Evolutionary conservation across 768 basidiomycete species (phyloP).

Genomic region (Amanita rimosa): DNA sequence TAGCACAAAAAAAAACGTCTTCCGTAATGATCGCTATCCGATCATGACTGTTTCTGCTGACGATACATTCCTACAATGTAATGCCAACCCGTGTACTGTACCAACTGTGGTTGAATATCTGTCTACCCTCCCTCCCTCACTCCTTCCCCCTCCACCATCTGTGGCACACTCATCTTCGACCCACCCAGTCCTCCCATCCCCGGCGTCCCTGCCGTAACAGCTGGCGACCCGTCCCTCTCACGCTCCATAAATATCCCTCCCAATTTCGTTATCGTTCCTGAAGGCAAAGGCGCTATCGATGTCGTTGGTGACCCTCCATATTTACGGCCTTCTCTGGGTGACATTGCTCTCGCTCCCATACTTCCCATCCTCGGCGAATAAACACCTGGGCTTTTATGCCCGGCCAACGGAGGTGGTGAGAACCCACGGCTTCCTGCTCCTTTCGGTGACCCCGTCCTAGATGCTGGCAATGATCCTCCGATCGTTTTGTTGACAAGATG

Average conservation of each 20-base stretch:
- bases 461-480: not conserved
- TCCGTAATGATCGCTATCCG: not conserved
- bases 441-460: slow-evolving; percentile 4
- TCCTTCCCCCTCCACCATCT: slow-evolving; percentile 28
- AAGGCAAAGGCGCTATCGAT: not conserved
- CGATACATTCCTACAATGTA: too few relatives aligned
- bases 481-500: not conserved
- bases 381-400: not conserved
- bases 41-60: not conserved
- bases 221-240: slow-evolving; percentile 12
- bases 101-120: too few relatives aligned
- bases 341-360: not conserved
- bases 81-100: too few relatives aligned
- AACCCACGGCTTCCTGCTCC: slow-evolving; percentile 1
- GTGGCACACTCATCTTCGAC: slow-evolving; percentile 29
- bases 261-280: not conserved
- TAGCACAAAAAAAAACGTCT: too few relatives aligned
- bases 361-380: slow-evolving; percentile 1
- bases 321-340: slow-evolving; percentile 3
- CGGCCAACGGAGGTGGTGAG: not conserved
- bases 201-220: too few relatives aligned
- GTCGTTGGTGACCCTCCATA: not conserved
- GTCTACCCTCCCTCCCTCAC: too few relatives aligned
- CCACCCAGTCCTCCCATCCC: too few relatives aligned
- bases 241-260: not conserved